Base-by-base conservation (phyloP, 176 grass and related monocot species). In the Typha latifolia region DNA sequence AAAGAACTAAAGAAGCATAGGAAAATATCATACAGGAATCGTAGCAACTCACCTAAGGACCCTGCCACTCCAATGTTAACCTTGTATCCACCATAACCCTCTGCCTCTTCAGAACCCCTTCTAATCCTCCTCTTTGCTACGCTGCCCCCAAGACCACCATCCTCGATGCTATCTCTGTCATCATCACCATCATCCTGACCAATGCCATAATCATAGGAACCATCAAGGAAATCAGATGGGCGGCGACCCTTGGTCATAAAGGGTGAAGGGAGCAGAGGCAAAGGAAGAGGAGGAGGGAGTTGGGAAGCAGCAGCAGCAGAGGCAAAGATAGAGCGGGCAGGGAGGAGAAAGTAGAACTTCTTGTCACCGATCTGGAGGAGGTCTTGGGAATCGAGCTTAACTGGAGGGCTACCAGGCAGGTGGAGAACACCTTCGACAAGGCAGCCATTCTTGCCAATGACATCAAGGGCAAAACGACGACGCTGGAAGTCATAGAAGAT, bases 281-380 rank as follows among this genome's bases (percentile, higher is more conserved):
- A 22, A 2, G 85, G 81, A 20, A 80, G 76, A 31, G 83, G 63
- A 21, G 85, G 61, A 53, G 85, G 64, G 47, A 79, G 82, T 7
- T 71, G 71, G 23, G 75, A 74, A 15, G 79, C 79, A 66, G 12
- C 48, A 75, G 85, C 90, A 14, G 81, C 77, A 0, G 90, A 81
- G 11, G 86, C 88, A 20, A 91, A 92, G 64, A 99, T 81, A 1
- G 94, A 97, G 0, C 89, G 73, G 1, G 73, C 74, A 12, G 94
- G 94, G 32, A 97, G 73, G 37, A 97, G 76, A 47, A 97, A 97
- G 67, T 97, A 97, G 37, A 97, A 97, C 63, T 71, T 83, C 74
- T 93, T 97, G 67, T 97, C 88, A 1, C 94, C 94, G 26, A 97
- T 97, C 82, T 97, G 89, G 56, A 97, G 80, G 37, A 93, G 86